Evolutionary conservation across 768 basidiomycete species (phyloP), one percentile per base, ranked within the genome.

Genomic region (Boletus sp.): DNA sequence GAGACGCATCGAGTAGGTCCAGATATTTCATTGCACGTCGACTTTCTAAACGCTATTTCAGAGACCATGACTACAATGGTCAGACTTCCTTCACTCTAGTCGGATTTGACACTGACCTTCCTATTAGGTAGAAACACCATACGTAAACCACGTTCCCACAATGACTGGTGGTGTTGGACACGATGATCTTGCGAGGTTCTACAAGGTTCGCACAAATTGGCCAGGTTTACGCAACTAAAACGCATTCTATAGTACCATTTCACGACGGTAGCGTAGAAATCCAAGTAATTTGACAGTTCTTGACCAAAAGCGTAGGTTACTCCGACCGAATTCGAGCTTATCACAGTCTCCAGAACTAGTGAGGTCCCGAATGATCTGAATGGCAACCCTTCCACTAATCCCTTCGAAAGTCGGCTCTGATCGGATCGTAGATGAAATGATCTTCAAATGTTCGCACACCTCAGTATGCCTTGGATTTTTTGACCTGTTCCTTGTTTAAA

Each of bases 371-470:
- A 41, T 39, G 8, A 28, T 49, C 28, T 47, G 24, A 15, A 35
- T 33, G 10, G 36, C 44, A 24, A 52, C 9, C 14, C 41, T 28
- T 45, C 14, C 12, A 24, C 50, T 58, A 42, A 54, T 32, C 17
- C 17, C 35, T 24, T 55, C 29, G 28, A 39, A 36, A 71, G 73
- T 77, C 14, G 78, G 80, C 15, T 69, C 76, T 4, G 77, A 80
- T 57, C 67, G 78, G 29, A 70, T 80, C 42, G 73, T 79, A 18
- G 78, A 80, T 57, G 81, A 79, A 65, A 77, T 79, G 72, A 76
- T 80, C 40, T 77, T 77, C 63, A 73, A 75, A 57, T 76, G 73
- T 59, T 72, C 68, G 7, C 75, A 77, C 55, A 77, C 75, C 4
- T 72, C 68, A 47, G 76, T 75, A 56, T 30, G 70, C 4, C 20